Evolutionary conservation across 192 early-diverging fungal species (phyloP), one percentile per base, ranked within the genome.

Genomic region (Chytriomyces hyalinus): DNA sequence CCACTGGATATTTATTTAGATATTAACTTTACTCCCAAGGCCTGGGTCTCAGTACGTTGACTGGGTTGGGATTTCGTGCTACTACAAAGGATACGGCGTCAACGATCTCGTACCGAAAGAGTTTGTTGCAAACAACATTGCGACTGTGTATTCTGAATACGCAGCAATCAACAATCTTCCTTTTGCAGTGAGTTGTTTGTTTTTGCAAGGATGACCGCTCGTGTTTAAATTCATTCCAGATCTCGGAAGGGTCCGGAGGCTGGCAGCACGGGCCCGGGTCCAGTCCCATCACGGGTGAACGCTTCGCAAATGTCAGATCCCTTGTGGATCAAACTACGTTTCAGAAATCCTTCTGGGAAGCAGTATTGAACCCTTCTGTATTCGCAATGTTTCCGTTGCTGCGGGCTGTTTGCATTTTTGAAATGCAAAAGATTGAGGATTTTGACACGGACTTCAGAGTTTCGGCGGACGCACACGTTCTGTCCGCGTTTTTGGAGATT

Each of bases 201-300:
- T 20, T 57, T 57, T 73, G 49, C 20, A 13, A 57, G 13, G 53
- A 13, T 57, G 53, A 1, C 20, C 13, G 2, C 20, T 4, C 1
- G 15, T 57, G 5, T 57, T 20, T 4, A 57, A 13, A 57, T 3
- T 57, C 20, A 57, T 57, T 57, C 53, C 53, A 75, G 73, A 77
- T 77, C 36, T 77, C 76, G 44, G 76, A 77, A 63, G 7, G 28
- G 49, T 49, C 66, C 24, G 76, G 51, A 22, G 76, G 53, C 7
- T 77, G 67, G 66, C 66, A 77, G 61, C 28, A 17, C 13, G 76
- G 76, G 1, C 50, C 65, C 6, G 73, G 61, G 22, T 22, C 8
- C 8, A 65, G 9, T n/a, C 73, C 73, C 6, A 48, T 24, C 17
- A 75, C 73, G 1, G 73, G 73, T 0, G 62, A 43, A 26, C 26